These are phyloP conservation scores for Leptomonas pyrrhocoris DNA, from an alignment of 208 protist genomes.

Conservation along the genomic window DNA sequence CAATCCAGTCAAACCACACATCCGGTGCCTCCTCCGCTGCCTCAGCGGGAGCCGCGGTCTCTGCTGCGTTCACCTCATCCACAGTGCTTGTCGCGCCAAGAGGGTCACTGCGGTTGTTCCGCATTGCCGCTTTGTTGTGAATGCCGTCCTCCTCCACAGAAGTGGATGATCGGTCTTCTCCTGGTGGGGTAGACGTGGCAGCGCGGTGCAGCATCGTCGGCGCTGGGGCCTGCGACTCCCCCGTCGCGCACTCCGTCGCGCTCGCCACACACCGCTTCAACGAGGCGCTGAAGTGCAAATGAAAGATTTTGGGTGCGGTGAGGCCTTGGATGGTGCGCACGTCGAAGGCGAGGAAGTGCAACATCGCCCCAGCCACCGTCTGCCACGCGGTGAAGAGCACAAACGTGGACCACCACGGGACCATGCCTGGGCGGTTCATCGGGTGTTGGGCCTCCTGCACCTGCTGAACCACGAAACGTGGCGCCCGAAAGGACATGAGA, in stretches of 20 bases:
- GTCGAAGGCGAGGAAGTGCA: slow-evolving; percentile 82
- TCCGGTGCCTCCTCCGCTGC: slow-evolving; percentile 24
- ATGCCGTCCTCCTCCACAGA: neutral
- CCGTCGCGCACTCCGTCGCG: neutral
- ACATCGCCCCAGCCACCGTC: slow-evolving; percentile 37
- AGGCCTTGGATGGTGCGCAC: slow-evolving; percentile 59
- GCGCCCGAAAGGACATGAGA: slow-evolving; percentile 29
- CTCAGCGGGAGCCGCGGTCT: neutral
- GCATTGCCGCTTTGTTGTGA: neutral
- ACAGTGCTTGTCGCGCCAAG: neutral
- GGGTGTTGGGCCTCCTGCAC: slow-evolving; percentile 45
- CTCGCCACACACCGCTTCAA: slow-evolving; percentile 7
- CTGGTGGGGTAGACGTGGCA: neutral
- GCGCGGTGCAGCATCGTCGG: slow-evolving; percentile 6
- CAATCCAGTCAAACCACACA: slow-evolving; percentile 89
- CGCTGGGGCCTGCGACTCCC: neutral
- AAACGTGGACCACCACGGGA: slow-evolving; percentile 86
- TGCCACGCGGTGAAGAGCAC: slow-evolving; percentile 69
- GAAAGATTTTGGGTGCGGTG: slow-evolving; percentile 63
- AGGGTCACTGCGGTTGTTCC: neutral
- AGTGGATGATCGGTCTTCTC: neutral
- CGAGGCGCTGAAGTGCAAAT: slow-evolving; percentile 42
- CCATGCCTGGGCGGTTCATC: slow-evolving; percentile 72
- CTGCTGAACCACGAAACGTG: slow-evolving; percentile 32
- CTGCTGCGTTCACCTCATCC: too few species aligned